Base-by-base conservation (phyloP, 108 stramenopile species). In the Cyclostephanos invisitatus region DNA sequence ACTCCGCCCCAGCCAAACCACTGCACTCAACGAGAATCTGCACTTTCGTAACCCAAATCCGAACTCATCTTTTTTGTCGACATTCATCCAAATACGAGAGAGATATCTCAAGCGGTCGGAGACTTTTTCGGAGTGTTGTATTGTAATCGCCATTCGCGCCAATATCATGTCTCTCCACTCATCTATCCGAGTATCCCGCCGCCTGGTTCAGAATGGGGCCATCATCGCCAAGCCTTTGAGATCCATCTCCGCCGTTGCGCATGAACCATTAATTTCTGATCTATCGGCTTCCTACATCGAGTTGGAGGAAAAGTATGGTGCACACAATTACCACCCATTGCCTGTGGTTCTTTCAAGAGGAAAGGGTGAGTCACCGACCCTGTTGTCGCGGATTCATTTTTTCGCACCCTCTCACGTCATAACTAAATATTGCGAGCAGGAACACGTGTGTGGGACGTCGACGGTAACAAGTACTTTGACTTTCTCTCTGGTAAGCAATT, bases 271-370 rank as follows among this genome's bases (percentile, higher is more conserved):
- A 21, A 49, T 77, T 24, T 85, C 84, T 25, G 62, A 68, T 36
- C 48, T 83, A 1, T 78, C 84, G 17, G 67, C 59, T 15, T 70
- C 78, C 12, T 92, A 84, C 78, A 96, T 98, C 50, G 89, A 80
- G 17, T 74, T 96, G 18, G 97, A 98, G 72, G 82, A 86, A 40
- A 85, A 93, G 74, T 82, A 95, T 73, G 95, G 96, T 0, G 97
- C 97, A 9, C 91, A 97, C 72, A 99, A 99, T 85, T 99, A 99
- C 78, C 86, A 92, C 78, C 99, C 99, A 14, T 81, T 99, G 25
- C 99, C 99, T 25, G 98, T 97, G 11, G 98, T 98, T 7, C 84
- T 99, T 24, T 29, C 61, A 5, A 88, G 82, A 53, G 97, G 92
- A 66, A 25, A 74, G 56, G 88, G 85, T 69, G 59, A 53, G 76